Base-by-base conservation (phyloP, 1,139 yeast genomes). In the Hyphopichia khmerensis region DNA sequence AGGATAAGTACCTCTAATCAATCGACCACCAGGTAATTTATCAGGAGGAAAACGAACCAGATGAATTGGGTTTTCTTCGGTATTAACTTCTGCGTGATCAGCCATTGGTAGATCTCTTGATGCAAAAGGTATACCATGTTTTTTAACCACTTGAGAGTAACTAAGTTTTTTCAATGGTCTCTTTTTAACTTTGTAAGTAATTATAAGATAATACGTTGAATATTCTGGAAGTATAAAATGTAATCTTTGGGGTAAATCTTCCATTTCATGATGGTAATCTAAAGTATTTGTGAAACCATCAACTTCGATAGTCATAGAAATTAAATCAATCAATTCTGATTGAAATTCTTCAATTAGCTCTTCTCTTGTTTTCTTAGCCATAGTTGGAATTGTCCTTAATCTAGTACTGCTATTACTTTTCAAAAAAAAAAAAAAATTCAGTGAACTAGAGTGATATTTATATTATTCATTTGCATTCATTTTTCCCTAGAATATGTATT, bases 1-100 rank as follows among this genome's bases (percentile, higher is more conserved):
- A 13, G 61, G 59, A 52, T 60, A 65, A 30, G 51, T 48, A 14
- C 75, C 76, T 59, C 77, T 68, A 41, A 65, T 53, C 37, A 71
- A 56, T 53, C 62, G 69, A 18, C 77, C 76, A 43, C 69, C 65
- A 14, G 78, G 78, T 37, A 76, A 64, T 15, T 57, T 56, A 44
- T 71, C 76, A 43, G 60, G 63, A 14, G 65, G 67, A 50, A 69
- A 70, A 11, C 52, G 54, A 46, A 59, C 57, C 15, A 52, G 16
- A 50, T 64, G 62, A 8, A 53, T 68, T 7, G 60, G 58, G 45
- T 62, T 46, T 43, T 64, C 69, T 15, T 59, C 64, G 11, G 64
- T 56, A 31, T 66, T n/a, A 46, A 73, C 66, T 39, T 59, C 68
- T 48, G 50, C 63, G 18, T 44, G 44, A 23, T 56, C 59, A 33